Conservation (phyloP, 306 rosid genomes). For the Cajanus cajan region DNA sequence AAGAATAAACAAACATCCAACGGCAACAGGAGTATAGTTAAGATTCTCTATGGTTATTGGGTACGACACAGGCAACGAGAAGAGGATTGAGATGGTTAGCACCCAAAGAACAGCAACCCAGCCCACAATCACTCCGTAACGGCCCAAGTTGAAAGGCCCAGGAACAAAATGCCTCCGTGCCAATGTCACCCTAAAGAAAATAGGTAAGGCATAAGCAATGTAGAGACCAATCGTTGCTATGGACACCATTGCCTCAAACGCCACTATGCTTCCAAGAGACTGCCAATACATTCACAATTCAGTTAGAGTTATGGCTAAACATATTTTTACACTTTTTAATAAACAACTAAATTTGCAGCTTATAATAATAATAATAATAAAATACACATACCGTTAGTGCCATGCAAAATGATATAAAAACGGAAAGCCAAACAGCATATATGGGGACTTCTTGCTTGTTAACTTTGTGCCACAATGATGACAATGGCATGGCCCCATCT, state of each 20-base stretch:
- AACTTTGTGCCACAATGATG: constrained; percentile 85
- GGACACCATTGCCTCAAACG: constrained; percentile 95
- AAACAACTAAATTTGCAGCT: background rate
- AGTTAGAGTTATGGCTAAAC: background rate
- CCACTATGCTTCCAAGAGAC: constrained; percentile 97
- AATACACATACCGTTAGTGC: constrained; percentile 67
- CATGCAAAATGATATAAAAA: constrained; percentile 76
- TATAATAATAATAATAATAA: too few species aligned
- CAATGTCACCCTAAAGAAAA: constrained; percentile 84
- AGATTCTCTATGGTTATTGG: constrained; percentile 72
- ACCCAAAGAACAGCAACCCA: constrained; percentile 96
- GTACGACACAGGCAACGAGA: constrained; percentile 83
- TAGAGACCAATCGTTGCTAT: constrained; percentile 88
- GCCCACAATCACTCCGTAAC: constrained; percentile 61
- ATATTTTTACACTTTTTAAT: background rate
- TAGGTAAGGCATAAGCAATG: constrained; percentile 91
- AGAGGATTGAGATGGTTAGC: constrained; percentile 65
- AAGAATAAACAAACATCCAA: constrained; percentile 70
- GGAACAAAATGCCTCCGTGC: constrained; percentile 61
- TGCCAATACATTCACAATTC: constrained; percentile 43
- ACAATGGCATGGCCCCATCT: constrained; percentile 98
- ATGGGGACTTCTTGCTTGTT: constrained; percentile 80
- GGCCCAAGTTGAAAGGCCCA: constrained; percentile 88
- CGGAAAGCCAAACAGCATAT: constrained; percentile 93
- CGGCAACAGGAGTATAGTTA: constrained; percentile 93